These are phyloP conservation scores for Cercospora sp. DNA, from an alignment of 2,329 filamentous ascomycete genomes.

Conservation along the genomic window DNA sequence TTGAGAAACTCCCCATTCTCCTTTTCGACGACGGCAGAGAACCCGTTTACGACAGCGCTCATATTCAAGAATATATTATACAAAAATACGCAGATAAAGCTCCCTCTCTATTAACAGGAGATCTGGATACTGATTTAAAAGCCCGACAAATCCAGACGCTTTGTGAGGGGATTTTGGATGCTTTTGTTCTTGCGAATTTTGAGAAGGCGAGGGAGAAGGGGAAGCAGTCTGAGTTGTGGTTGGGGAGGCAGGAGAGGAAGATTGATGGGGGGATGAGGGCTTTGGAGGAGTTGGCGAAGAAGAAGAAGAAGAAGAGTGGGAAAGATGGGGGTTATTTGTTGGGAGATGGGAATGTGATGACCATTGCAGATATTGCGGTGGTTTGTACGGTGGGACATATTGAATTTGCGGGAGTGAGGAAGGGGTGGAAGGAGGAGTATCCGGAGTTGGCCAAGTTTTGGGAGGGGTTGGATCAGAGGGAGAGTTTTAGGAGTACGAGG, in stretches of 20 bases:
- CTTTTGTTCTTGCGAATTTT: conserved; percentile 24
- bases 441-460: conserved; percentile 22
- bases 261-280: conserved; percentile 22
- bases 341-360: conserved; percentile 14
- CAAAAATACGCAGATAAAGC: conserved; percentile 20
- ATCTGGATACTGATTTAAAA: conserved; percentile 22
- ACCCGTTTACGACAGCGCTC: conserved; percentile 26
- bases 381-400: conserved; percentile 25
- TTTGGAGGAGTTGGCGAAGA: conserved; percentile 19
- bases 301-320: conserved; percentile 1
- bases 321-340: conserved; percentile 19
- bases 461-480: conserved; percentile 20
- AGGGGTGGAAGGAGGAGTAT: conserved; percentile 25
- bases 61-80: conserved; percentile 28
- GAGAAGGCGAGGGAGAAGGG: conserved; percentile 20
- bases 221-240: conserved; percentile 20
- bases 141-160: conserved; percentile 22
- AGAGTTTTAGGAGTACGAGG: conserved; percentile 20
- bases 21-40: conserved; percentile 22
- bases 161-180: conserved; percentile 24
- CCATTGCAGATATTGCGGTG: conserved; percentile 29
- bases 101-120: conserved; percentile 21
- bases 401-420: conserved; percentile 20
- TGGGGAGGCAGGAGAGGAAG: conserved; percentile 23
- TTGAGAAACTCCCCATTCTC: conserved; percentile 29